These are phyloP conservation scores for Artemisia argyi DNA, from an alignment of 129 eudicot species.

Conservation along the genomic window DNA sequence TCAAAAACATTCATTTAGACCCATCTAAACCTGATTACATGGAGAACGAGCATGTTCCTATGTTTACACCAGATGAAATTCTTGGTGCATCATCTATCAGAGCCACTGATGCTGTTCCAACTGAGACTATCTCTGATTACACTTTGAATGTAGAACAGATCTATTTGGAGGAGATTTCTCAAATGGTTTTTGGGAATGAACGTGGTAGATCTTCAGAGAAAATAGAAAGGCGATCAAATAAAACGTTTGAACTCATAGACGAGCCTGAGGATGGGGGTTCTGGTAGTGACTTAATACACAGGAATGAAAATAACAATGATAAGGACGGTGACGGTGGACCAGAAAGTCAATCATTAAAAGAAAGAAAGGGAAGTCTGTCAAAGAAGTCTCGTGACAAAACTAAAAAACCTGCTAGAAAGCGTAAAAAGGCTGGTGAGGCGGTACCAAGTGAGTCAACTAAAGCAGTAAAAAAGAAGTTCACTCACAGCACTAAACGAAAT, in stretches of 20 bases:
- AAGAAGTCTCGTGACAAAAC: slow-evolving; percentile 49
- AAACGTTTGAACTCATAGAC: slow-evolving; percentile 33
- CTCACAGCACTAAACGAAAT: slow-evolving; percentile 68
- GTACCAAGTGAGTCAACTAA: slow-evolving; percentile 36
- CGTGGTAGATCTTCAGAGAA: slow-evolving; percentile 40
- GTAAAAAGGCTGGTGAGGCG: slow-evolving; percentile 50
- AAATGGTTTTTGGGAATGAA: slow-evolving; percentile 32
- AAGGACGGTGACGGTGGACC: slow-evolving; percentile 35
- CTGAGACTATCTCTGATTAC: slow-evolving; percentile 38
- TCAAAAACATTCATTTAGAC: slow-evolving; percentile 28
- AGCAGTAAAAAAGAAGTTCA: slow-evolving; percentile 58
- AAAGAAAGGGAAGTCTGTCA: slow-evolving; percentile 35
- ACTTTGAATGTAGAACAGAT: slow-evolving; percentile 37
- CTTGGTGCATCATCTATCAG: slow-evolving; percentile 49
- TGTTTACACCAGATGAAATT: slow-evolving; percentile 40
- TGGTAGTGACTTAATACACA: slow-evolving; percentile 23
- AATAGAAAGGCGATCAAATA: slow-evolving; percentile 24
- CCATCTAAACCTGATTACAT: slow-evolving; percentile 38
- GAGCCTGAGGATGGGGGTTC: slow-evolving; percentile 42
- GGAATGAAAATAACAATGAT: slow-evolving; percentile 30
- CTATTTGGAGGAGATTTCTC: slow-evolving; percentile 34
- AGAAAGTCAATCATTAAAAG: slow-evolving; percentile 44
- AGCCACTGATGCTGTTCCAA: slow-evolving; percentile 32
- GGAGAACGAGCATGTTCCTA: slow-evolving; percentile 33
- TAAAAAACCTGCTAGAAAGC: slow-evolving; percentile 61